Evolutionary conservation across 2,329 filamentous ascomycete species (phyloP).

Genomic region (Diaporthe aspalathi): DNA sequence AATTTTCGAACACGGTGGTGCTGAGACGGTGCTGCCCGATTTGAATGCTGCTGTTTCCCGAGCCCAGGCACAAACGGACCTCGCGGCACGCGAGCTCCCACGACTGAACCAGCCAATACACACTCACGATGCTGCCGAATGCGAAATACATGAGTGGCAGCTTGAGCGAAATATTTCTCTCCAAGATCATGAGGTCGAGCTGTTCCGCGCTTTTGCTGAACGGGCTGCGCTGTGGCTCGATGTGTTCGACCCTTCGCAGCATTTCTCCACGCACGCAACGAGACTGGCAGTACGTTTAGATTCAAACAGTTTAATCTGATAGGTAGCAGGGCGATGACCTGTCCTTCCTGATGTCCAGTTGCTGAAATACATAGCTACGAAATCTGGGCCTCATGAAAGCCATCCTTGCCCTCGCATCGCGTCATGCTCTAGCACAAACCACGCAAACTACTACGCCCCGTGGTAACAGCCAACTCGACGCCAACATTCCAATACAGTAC

Average conservation of each 20-base stretch:
- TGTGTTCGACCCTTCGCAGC: conserved; percentile 48
- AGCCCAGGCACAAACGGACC: neutral
- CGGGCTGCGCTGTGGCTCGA: conserved; percentile 43
- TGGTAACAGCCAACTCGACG: neutral
- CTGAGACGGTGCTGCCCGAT: neutral
- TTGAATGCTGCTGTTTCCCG: neutral
- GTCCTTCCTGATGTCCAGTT: neutral
- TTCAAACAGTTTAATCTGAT: too few species aligned
- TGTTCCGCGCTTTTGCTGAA: conserved; percentile 23
- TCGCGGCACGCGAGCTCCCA: conserved; percentile 39
- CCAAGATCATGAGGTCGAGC: conserved; percentile 7
- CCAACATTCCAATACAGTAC: conserved; percentile 57
- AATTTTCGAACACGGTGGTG: neutral
- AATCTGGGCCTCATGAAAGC: conserved; percentile 53
- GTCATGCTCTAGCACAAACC: conserved; percentile 63
- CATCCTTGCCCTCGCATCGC: conserved; percentile 38
- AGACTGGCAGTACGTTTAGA: conserved; percentile 44
- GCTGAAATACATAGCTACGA: conserved; percentile 48
- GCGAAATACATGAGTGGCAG: conserved; percentile 21
- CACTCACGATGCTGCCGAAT: too few species aligned
- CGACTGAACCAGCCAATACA: conserved; percentile 45
- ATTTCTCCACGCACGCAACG: conserved; percentile 49
- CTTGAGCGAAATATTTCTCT: conserved; percentile 9
- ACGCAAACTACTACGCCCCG: neutral
- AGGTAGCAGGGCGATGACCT: too few species aligned